These are phyloP conservation scores for Aschersonia sp. DNA, from an alignment of 2,329 filamentous ascomycete species.

Conservation along the genomic window DNA sequence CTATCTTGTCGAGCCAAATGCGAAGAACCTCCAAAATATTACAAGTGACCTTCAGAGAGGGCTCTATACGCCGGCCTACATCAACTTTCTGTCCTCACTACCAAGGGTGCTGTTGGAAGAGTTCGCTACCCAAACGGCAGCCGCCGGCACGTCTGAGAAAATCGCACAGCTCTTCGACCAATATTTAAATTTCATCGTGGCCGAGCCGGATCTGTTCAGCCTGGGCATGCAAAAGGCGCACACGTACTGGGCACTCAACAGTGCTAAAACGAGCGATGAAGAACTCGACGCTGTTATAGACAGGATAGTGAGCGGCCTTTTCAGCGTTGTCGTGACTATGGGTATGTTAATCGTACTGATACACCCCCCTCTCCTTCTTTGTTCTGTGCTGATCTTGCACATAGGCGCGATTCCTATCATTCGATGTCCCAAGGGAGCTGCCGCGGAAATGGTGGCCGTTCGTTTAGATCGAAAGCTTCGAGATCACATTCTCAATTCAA, in stretches of 20 bases:
- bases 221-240: constrained; percentile 82
- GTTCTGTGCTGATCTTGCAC: not conserved
- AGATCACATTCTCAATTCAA: constrained; percentile 93
- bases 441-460: constrained; percentile 85
- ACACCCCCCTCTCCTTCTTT: too few species aligned
- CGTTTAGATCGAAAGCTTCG: constrained; percentile 91
- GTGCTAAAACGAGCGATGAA: constrained; percentile 77
- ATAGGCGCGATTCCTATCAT: constrained; percentile 86
- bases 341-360: constrained; percentile 33
- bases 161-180: constrained; percentile 93
- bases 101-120: constrained; percentile 84
- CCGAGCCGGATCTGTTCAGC: constrained; percentile 90
- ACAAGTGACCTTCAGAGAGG: constrained; percentile 75
- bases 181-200: constrained; percentile 94
- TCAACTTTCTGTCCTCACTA: constrained; percentile 94
- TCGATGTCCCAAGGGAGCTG: constrained; percentile 79
- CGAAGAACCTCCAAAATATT: constrained; percentile 67
- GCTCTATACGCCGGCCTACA: constrained; percentile 84
- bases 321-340: constrained; percentile 97
- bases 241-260: constrained; percentile 94
- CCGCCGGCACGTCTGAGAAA: constrained; percentile 72
- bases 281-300: constrained; percentile 80
- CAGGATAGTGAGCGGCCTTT: constrained; percentile 87
- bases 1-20: constrained; percentile 85
- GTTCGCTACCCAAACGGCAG: constrained; percentile 77